Base-by-base conservation (phyloP, 257 asterid species). In the Solanum phureja region DNA sequence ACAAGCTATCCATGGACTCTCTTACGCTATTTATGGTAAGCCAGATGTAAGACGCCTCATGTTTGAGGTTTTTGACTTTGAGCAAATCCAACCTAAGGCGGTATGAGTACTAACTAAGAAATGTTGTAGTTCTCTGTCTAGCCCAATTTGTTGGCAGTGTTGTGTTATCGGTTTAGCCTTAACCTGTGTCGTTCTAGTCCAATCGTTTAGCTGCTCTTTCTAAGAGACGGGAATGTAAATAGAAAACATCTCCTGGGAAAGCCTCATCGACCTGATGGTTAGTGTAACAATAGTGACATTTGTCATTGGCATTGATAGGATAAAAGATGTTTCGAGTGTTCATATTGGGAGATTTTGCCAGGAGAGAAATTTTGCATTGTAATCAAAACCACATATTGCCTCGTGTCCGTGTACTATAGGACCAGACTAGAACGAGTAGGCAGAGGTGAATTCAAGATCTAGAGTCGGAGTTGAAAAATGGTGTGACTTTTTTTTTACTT, bases 41-140 rank as follows among this genome's bases (percentile, higher is more conserved):
- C 98, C 98, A 0, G 99, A 97, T 5, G 98, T 95, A n/a, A 91
- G 99, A 90, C 93, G 99, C 79, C 99, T 96, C 81, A 96, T 96
- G 99, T 96, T 96, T 86, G 99, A 97, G 94, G 93, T 97, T 89
- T 97, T 97, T 19, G 99, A 96, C 91, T 97, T 97, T 19, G 99
- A 97, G 91, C 99, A 96, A 88, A 90, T 88, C 85, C 99, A 95
- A 89, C 99, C 99, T 11, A 96, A 97, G 92, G 90, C 93, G 1
- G 87, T 92, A 5, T 81, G 85, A 81, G 6, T 29, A 8, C 85
- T 81, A 81, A 81, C 68, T 0, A 34, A 46, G 68, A 76, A 42
- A 81, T 29, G 14, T 3, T 46, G 19, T 42, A 29, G n/a, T 29
- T 29, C 14, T 81, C 42, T 46, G 10, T 81, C 64, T 42, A 1